phyloP scores from a whole-genome alignment of 2,329 filamentous ascomycete species.

The Furcasterigmium furcatum region DNA sequence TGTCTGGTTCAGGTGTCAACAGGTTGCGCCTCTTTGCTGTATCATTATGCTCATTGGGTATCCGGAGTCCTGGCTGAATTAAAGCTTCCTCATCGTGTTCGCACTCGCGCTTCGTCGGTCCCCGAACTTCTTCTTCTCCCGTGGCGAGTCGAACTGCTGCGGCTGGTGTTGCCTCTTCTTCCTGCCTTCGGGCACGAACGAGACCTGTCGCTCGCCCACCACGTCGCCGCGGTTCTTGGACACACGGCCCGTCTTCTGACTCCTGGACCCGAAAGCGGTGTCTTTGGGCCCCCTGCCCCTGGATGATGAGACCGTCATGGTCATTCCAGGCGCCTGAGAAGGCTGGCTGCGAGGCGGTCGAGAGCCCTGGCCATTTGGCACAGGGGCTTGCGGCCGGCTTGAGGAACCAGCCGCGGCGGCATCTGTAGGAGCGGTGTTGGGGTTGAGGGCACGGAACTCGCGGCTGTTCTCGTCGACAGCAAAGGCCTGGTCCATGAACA shows the following conservation, averaged over 20 bases:
- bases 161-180: conserved; percentile 39
- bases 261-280: conserved; percentile 53
- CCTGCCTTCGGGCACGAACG: conserved; percentile 64
- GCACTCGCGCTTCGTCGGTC: conserved; percentile 68
- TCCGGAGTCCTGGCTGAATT: conserved; percentile 13
- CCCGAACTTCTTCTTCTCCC: conserved; percentile 30
- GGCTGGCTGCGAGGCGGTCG: conserved; percentile 21
- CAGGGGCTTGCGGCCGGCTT: background rate
- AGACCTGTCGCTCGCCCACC: conserved; percentile 64
- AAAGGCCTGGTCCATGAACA: conserved; percentile 95
- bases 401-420: conserved; percentile 5
- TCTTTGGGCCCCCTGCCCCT: conserved; percentile 60
- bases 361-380: conserved; percentile 3
- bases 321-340: conserved; percentile 26
- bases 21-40: conserved; percentile 7
- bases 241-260: conserved; percentile 45
- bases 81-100: conserved; percentile 71
- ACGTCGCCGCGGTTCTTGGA: conserved; percentile 46
- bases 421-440: conserved; percentile 56
- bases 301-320: conserved; percentile 66
- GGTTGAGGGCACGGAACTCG: conserved; percentile 87
- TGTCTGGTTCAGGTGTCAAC: too few species aligned
- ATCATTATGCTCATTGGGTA: conserved; percentile 6
- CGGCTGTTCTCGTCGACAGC: conserved; percentile 83
- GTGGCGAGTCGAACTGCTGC: conserved; percentile 17